phyloP scores from a whole-genome alignment of 805 yeast species.

The Saccharomycopsis javanensis region DNA sequence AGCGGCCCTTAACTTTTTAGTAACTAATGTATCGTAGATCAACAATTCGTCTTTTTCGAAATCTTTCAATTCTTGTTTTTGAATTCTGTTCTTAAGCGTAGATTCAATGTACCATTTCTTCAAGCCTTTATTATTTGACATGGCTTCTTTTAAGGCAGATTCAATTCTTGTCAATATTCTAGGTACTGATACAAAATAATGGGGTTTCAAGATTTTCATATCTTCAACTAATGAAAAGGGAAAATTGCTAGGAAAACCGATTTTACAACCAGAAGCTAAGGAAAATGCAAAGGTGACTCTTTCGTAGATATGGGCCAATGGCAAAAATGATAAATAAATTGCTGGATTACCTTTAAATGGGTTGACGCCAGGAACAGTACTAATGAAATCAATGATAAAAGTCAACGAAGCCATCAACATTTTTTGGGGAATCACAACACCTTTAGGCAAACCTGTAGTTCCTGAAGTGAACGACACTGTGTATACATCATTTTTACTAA shows the following conservation, averaged over 20 bases:
- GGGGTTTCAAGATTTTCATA: conserved; percentile 37
- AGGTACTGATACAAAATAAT: conserved; percentile 42
- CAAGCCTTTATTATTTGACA: conserved; percentile 32
- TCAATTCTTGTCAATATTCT: conserved; percentile 45
- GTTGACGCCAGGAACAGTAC: conserved; percentile 6
- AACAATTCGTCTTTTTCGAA: conserved; percentile 10
- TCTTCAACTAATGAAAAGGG: conserved; percentile 41
- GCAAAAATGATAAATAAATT: conserved; percentile 33
- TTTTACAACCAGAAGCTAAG: conserved; percentile 32
- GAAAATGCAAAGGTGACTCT: conserved; percentile 35
- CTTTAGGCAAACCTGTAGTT: conserved; percentile 75
- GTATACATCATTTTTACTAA: conserved; percentile 38
- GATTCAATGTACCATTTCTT: conserved; percentile 26
- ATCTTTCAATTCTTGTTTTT: background rate
- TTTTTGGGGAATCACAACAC: conserved; percentile 55
- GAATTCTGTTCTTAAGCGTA: conserved; percentile 5
- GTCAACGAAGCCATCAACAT: conserved; percentile 36
- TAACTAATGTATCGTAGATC: conserved; percentile 27
- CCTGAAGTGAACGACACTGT: conserved; percentile 70
- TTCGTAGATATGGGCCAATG: conserved; percentile 52
- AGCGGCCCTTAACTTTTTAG: conserved; percentile 26
- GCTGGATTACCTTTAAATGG: conserved; percentile 5
- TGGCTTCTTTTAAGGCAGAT: conserved; percentile 24
- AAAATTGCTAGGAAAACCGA: conserved; percentile 40
- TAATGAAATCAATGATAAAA: conserved; percentile 22